phyloP scores from a whole-genome alignment of 202 grass and related monocot species.

The Thinopyrum obtusiflorum region DNA sequence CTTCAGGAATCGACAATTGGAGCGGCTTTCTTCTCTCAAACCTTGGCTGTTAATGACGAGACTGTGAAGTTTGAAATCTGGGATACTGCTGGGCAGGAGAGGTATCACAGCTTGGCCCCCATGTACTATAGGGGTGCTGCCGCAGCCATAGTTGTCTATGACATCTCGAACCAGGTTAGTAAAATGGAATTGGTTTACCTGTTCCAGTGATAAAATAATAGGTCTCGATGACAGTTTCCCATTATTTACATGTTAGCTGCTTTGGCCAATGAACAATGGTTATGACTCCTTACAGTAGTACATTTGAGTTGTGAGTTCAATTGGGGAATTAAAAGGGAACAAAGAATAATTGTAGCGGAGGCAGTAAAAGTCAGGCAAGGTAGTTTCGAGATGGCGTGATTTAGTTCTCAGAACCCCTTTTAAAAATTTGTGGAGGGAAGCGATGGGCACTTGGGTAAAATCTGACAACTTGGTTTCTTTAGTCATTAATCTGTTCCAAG shows the following conservation, averaged over 20 bases:
- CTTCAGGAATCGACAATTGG: constrained; percentile 95
- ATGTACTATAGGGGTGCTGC: constrained; percentile 99
- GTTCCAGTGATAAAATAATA: not conserved
- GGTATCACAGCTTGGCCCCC: constrained; percentile 96
- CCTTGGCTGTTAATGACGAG: constrained; percentile 79
- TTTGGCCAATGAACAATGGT: not conserved
- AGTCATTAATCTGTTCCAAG: not conserved
- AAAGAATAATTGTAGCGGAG: not conserved
- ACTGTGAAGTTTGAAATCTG: constrained; percentile 99
- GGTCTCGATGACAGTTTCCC: not conserved
- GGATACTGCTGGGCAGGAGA: constrained; percentile 99
- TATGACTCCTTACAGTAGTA: constrained; percentile 9
- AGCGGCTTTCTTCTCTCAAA: constrained; percentile 93
- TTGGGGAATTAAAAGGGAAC: not conserved
- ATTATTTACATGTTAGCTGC: not conserved
- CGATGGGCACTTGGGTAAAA: not conserved
- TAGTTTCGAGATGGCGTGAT: not conserved
- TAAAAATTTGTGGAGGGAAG: not conserved
- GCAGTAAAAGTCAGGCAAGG: not conserved
- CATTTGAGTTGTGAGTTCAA: not conserved
- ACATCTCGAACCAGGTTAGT: constrained; percentile 91
- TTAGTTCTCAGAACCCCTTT: not conserved
- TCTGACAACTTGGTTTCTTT: not conserved
- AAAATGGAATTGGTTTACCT: constrained; percentile 26
- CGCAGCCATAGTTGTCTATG: constrained; percentile 90